Evolutionary conservation across 208 protist genomes (phyloP).

Genomic region (Trypanosoma conorhini): DNA sequence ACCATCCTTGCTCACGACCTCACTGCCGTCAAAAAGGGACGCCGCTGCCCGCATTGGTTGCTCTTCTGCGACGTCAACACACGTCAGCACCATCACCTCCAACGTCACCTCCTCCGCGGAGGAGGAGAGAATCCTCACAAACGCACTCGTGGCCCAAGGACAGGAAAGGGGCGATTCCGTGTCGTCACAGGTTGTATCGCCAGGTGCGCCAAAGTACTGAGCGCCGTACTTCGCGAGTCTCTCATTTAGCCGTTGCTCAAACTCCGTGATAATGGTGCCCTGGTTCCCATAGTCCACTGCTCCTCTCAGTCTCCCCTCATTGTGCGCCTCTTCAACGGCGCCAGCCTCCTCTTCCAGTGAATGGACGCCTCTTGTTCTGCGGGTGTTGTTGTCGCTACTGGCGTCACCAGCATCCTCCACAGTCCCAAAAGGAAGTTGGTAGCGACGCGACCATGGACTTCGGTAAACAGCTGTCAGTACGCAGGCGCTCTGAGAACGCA

Average conservation of each 20-base stretch:
- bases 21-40: constrained; percentile 20
- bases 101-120: background rate
- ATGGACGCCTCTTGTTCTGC: background rate
- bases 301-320: background rate
- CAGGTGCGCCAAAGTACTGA: background rate
- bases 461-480: background rate
- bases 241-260: constrained; percentile 12
- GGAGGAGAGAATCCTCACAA: constrained; percentile 3
- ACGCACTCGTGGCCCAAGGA: constrained; percentile 6
- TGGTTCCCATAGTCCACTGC: background rate
- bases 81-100: constrained; percentile 7
- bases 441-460: constrained; percentile 12
- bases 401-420: too few species aligned
- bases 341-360: background rate
- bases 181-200: background rate
- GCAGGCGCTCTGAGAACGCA: background rate
- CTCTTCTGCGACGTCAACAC: background rate
- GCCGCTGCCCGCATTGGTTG: background rate
- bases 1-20: background rate
- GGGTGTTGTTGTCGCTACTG: background rate
- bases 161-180: background rate
- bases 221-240: background rate
- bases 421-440: constrained; percentile 5
- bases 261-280: background rate
- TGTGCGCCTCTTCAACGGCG: background rate